Base-by-base conservation (phyloP, 306 rosid genomes). In the Prunus persica region DNA sequence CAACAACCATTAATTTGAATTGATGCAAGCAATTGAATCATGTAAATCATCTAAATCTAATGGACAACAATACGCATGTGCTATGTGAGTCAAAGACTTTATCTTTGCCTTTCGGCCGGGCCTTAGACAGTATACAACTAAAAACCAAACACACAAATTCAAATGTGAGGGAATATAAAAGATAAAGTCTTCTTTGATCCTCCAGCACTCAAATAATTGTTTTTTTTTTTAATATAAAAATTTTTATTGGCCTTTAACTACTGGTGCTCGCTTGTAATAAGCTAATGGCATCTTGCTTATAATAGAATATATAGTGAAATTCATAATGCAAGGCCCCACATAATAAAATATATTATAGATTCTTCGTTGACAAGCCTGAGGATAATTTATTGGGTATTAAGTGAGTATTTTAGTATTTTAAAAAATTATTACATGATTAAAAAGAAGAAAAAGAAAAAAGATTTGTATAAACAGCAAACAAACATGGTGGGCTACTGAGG, bases 41-140 rank as follows among this genome's bases (percentile, higher is more conserved):
- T 9, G 0, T 32, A 5, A 32, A 47, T 47, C 74, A 69, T 69
- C 18, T 50, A 69, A 69, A 50, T 69, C 74, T 60, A 13, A 47
- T 47, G 51, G 51, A 47, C 51, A 47, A 34, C 2, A 34, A 34
- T 34, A 34, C 27, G 52, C 76, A 72, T 57, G 67, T 57, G 76
- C 15, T 67, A 57, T 72, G 67, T 72, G 76, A 72, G 55, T 38
- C 32, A 22, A 54, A 24, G 7, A 32, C 38, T 32, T 32, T 32
- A 10, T 24, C 57, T 46, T 11, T 24, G 52, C 54, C 76, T 72
- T 22, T 72, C 76, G 76, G 76, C 65, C 20, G 20, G 65, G 50
- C 24, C 76, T 38, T 32, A 11, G 49, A 16, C 54, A 56, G 5
- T 28, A 4, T 43, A 8, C 24, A 27, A 71, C 76, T 71, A 55